Evolutionary conservation across 495 filamentous ascomycete genomes (phyloP), one percentile per base, ranked within the genome.

Genomic region (Penicillium longicatenatum): DNA sequence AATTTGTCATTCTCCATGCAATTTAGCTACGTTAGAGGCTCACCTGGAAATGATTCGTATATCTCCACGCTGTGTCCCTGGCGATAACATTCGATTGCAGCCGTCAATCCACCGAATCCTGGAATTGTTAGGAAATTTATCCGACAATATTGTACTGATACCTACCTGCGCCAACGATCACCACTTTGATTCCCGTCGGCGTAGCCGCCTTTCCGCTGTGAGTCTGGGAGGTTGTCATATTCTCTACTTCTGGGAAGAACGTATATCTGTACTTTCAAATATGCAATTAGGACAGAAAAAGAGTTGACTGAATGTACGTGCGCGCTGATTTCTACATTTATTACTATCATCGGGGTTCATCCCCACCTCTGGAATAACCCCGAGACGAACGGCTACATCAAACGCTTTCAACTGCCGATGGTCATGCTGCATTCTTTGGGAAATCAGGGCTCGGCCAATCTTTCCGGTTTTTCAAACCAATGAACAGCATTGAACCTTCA

Each of bases 41-140:
- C 19, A 64, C 61, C 57, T 17, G 81, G 78, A 55, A 85, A 85
- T 19, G 77, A 74, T 56, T 86, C 82, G 67, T 86, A 84, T 61
- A 86, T 75, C 53, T 72, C 66, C 43, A 87, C 86, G 44, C 75
- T 80, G 57, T 89, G 85, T 3, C 86, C 86, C 69, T 89, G 86
- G 21, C 84, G 77, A 48, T 75, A 66, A 57, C 82, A 85, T 72
- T 89, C 86, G 26, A 89, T 80, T n/a, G 83, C 79, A 3, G 83
- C 82, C 0, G 82, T 84, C 20, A 89, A 72, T 10, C 86, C 86
- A 31, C 80, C 86, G 24, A 89, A 79, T 44, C 86, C 86, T 64
- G 19, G 3, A 35, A 0, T 20, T 43, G 24, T 57, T 26, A 49
- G 46, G 11, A 11, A 31, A n/a, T n/a, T 12, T 29, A 8, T 37